phyloP scores from a whole-genome alignment of 2,329 filamentous ascomycete species.

The Dactylonectria macrodidyma region DNA sequence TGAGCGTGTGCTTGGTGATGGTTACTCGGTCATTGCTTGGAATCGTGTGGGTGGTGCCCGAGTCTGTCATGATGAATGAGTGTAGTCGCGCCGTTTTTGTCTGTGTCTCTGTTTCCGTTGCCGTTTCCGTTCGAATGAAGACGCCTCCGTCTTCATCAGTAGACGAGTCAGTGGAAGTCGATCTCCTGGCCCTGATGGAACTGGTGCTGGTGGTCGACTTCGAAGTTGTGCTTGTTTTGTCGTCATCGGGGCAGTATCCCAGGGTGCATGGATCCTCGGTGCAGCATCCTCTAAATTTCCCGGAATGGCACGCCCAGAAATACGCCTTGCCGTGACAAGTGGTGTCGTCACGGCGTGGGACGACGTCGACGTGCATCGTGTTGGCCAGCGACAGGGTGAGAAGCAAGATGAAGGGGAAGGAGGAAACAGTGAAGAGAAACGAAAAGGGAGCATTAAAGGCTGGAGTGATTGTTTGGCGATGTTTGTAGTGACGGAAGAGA shows the following conservation, averaged over 20 bases:
- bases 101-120: slow-evolving; percentile 19
- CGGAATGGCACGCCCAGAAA: slow-evolving; percentile 57
- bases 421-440: background rate
- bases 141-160: slow-evolving; percentile 4
- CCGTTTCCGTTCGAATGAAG: background rate
- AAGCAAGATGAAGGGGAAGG: background rate
- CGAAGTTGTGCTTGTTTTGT: background rate
- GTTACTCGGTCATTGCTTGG: slow-evolving; percentile 54
- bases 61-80: slow-evolving; percentile 52
- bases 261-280: slow-evolving; percentile 58
- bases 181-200: slow-evolving; percentile 10
- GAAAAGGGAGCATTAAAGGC: background rate
- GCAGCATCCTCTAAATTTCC: slow-evolving; percentile 63
- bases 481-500: background rate
- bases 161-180: slow-evolving; percentile 8
- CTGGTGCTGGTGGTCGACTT: slow-evolving; percentile 9
- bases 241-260: slow-evolving; percentile 49
- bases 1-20: slow-evolving; percentile 53
- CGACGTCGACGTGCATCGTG: slow-evolving; percentile 33
- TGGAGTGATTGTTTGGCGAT: background rate
- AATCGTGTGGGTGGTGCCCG: slow-evolving; percentile 55
- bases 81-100: slow-evolving; percentile 3
- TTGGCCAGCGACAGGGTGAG: background rate
- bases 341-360: slow-evolving; percentile 22
- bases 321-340: slow-evolving; percentile 49